Conservation (phyloP, 176 grass and related monocot genomes). For the Triticum dicoccoides region DNA sequence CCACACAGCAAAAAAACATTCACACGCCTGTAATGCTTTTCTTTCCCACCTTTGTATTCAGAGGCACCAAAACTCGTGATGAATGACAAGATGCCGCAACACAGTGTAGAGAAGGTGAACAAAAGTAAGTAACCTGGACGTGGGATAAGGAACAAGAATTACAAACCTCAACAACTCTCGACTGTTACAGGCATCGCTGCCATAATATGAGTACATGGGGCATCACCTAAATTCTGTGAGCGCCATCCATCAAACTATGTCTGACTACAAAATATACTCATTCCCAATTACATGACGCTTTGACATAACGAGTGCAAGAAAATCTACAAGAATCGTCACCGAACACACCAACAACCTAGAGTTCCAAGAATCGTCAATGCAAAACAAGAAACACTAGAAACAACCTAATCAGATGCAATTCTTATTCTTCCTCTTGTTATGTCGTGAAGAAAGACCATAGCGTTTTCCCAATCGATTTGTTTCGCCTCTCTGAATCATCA, state of each 20-base stretch:
- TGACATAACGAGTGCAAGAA: constrained; percentile 26
- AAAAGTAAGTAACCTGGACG: constrained; percentile 15
- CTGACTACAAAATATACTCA: constrained; percentile 40
- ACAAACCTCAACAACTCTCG: constrained; percentile 40
- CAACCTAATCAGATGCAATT: constrained; percentile 22
- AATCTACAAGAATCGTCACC: constrained; percentile 33
- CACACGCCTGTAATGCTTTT: too few relatives aligned
- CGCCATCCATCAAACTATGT: constrained; percentile 47
- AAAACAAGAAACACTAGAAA: constrained; percentile 44
- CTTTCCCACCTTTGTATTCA: too few relatives aligned
- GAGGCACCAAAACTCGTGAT: too few relatives aligned
- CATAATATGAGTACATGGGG: constrained; percentile 26
- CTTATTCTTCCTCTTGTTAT: constrained; percentile 40
- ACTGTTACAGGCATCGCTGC: constrained; percentile 31
- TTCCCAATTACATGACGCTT: constrained; percentile 42
- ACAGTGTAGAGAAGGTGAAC: too few relatives aligned
- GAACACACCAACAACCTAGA: constrained; percentile 32
- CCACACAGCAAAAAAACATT: too few relatives aligned
- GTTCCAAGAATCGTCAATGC: constrained; percentile 58
- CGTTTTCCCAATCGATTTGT: constrained; percentile 75
- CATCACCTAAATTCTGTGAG: constrained; percentile 41
- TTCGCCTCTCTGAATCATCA: constrained; percentile 45
- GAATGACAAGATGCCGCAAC: too few relatives aligned
- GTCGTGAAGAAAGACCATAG: constrained; percentile 96
- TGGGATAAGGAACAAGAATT: constrained; percentile 33